Conservation (phyloP, 441 rosid genomes). For the Pelargonium myrrhifolium region DNA sequence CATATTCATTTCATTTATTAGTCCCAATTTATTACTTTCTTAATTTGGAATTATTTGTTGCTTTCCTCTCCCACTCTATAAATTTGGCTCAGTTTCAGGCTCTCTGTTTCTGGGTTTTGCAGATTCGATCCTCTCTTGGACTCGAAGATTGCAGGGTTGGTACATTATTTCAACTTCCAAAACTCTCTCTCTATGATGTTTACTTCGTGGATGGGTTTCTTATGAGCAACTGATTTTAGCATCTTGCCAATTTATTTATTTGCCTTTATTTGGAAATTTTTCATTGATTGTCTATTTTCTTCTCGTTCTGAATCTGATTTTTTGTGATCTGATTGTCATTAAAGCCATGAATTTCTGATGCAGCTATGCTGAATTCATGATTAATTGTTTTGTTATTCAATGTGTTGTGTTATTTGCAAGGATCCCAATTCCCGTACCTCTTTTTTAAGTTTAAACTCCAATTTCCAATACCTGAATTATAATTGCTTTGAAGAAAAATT, state of each 20-base stretch:
- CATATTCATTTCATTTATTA: conserved; percentile 5
- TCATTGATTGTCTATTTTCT: background rate
- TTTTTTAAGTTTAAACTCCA: background rate
- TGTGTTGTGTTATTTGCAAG: conserved; percentile 1
- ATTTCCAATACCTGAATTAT: background rate
- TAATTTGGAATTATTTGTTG: conserved; percentile 21
- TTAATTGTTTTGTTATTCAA: conserved; percentile 1
- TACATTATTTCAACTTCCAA: conserved; percentile 7
- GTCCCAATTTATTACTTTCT: conserved; percentile 8
- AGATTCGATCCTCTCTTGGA: conserved; percentile 15
- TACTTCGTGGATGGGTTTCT: background rate
- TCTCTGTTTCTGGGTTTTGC: conserved; percentile 27
- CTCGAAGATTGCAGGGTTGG: conserved; percentile 11
- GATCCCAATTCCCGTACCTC: background rate
- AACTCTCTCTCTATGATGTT: conserved; percentile 3
- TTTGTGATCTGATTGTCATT: background rate
- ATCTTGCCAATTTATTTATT: background rate
- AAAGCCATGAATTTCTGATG: background rate
- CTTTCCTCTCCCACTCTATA: conserved; percentile 17
- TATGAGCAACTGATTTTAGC: background rate
- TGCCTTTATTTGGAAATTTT: background rate
- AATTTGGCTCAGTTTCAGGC: conserved; percentile 11
- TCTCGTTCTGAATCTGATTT: background rate
- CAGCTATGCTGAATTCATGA: background rate
- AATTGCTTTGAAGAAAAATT: too few relatives aligned